A percentile compares a stretch with the other conserved stretches of the same genome.
phyloP scores from a whole-genome alignment of 345 rosid genomes.

The Citrus hindsii region DNA sequence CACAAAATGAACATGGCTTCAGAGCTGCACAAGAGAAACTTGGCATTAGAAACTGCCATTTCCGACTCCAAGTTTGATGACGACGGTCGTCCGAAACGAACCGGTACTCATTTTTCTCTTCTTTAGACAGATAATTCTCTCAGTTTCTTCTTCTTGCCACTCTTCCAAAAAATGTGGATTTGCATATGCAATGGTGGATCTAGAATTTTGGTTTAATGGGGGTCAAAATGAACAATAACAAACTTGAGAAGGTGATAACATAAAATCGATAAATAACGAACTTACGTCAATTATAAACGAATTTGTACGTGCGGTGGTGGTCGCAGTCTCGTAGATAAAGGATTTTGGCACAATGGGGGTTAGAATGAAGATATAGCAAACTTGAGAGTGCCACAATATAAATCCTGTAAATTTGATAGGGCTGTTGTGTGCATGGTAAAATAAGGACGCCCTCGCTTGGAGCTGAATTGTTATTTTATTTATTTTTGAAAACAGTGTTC shows the following conservation, averaged over 20 bases:
- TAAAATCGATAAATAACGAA: too few relatives aligned
- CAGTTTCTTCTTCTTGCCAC: background rate
- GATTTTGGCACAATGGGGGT: too few relatives aligned
- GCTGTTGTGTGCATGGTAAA: too few relatives aligned
- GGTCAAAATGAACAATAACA: background rate
- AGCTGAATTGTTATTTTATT: too few relatives aligned
- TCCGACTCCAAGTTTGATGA: conserved; percentile 52
- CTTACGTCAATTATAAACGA: background rate
- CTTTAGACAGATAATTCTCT: background rate
- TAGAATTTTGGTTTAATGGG: background rate
- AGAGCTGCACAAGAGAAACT: conserved; percentile 26
- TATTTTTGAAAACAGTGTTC: too few relatives aligned
- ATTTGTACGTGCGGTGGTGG: background rate
- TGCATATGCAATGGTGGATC: background rate
- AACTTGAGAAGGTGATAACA: background rate
- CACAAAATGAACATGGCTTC: conserved; percentile 15
- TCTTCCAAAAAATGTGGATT: too few relatives aligned
- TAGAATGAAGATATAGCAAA: too few relatives aligned
- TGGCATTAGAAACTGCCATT: conserved; percentile 29
- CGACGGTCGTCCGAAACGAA: conserved; percentile 65
- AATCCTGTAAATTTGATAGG: too few relatives aligned
- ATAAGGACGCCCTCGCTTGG: too few relatives aligned
- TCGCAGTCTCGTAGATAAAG: too few relatives aligned
- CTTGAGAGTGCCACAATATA: too few relatives aligned
- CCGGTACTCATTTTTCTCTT: conserved; percentile 31